Evolutionary conservation across 2,329 filamentous ascomycete genomes (phyloP), one percentile per base, ranked within the genome.

Genomic region (Penicillium psychrosexuale): DNA sequence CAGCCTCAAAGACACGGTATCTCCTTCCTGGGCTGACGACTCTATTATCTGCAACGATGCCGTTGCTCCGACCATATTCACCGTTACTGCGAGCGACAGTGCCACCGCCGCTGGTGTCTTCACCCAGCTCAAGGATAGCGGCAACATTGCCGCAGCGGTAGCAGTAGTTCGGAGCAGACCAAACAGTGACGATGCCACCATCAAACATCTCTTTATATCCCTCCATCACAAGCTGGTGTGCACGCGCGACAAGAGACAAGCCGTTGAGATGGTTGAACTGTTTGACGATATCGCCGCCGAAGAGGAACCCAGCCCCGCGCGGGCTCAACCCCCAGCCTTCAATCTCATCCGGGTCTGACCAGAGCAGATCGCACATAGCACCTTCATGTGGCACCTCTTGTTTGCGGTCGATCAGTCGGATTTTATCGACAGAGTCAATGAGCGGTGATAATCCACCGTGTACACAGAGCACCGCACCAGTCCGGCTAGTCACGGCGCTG

Each of bases 181-280:
- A 99, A n/a, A 99, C 94, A 0, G 94, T 99, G 39, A 97, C 94
- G 61, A 99, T 97, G 45, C 87, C 90, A 13, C 86, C 88, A 70
- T 96, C 91, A 69, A 97, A 99, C 92, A 97, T 97, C 72, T 97
- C 94, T 77, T 97, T 97, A 75, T 97, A 99, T 0, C 94, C 94
- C 72, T 99, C 94, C 94, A 97, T 99, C 61, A 99, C 94, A 22
- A 99, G 85, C 73, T 99, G 94, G 71, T 99, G 94, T 1, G 94
- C 94, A 52, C 94, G 85, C 17, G 93, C 94, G 61, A 99, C 94
- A 49, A 99, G 82, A 22, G 88, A 91, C 28, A 99, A 82, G 69
- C 96, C 90, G 72, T 99, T 99, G 55, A 86, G 84, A 74, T 97
- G 88, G 75, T 97, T 99, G 78, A 99, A 99, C 61, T 87, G 86